A percentile compares a stretch with the other conserved stretches of the same genome.
phyloP scores from a whole-genome alignment of 129 eudicot genomes.

The Oenanthe sinensis region DNA sequence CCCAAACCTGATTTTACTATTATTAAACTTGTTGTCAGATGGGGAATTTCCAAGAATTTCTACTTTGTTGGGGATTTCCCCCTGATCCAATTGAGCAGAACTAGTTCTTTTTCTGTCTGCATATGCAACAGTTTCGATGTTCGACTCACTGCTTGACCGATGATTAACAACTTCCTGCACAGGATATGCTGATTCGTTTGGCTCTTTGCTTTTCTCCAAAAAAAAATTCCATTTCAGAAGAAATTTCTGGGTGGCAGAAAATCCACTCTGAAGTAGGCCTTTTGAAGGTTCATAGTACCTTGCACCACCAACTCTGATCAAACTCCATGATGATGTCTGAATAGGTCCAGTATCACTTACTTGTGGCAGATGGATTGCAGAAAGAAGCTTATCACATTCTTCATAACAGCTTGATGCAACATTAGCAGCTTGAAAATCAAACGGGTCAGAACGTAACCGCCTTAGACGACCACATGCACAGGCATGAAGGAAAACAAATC shows the following conservation, averaged over 20 bases:
- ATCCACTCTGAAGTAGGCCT: conserved; percentile 88
- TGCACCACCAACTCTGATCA: conserved; percentile 72
- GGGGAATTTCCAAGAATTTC: conserved; percentile 24
- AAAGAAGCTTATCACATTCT: conserved; percentile 86
- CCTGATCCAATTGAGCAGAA: conserved; percentile 8
- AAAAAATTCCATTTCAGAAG: conserved; percentile 64
- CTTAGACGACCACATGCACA: conserved; percentile 95
- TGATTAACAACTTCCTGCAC: conserved; percentile 21
- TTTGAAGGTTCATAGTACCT: conserved; percentile 78
- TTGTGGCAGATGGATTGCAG: conserved; percentile 45
- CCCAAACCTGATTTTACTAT: conserved; percentile 27
- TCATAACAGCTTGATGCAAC: conserved; percentile 46
- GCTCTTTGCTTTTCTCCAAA: conserved; percentile 44
- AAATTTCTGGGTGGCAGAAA: conserved; percentile 61
- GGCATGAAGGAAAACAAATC: conserved; percentile 84
- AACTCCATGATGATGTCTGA: conserved; percentile 60
- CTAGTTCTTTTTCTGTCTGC: conserved; percentile 27
- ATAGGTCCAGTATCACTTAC: conserved; percentile 33
- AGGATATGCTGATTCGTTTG: conserved; percentile 14
- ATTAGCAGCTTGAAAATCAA: conserved; percentile 78
- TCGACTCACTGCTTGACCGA: conserved; percentile 20
- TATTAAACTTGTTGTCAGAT: conserved; percentile 26
- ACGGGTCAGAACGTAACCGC: conserved; percentile 62
- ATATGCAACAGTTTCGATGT: conserved; percentile 26
- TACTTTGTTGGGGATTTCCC: conserved; percentile 29